Evolutionary conservation across 352 stramenopile genomes (phyloP), one percentile per base, ranked within the genome.

Genomic region (Phytophthora litchii): DNA sequence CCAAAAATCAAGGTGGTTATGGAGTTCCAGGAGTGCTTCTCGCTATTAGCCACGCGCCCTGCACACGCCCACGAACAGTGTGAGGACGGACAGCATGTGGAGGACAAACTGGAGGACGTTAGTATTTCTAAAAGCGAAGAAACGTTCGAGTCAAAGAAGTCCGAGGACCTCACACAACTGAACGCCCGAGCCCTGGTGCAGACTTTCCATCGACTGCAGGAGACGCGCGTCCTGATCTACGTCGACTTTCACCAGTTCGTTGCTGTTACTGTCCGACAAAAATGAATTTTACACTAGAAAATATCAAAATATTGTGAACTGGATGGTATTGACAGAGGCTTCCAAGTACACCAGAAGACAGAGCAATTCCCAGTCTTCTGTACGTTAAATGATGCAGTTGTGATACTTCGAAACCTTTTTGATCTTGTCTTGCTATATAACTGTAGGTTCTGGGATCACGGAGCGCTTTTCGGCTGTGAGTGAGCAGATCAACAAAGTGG

Each of bases 161-260:
- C 16, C 0, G 27, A 54, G 2, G 41, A 61, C n/a, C 44, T 75
- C 12, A 37, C 29, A 19, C 8, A 48, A 12, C 35, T 64, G 17
- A 65, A 40, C n/a, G 8, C 37, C 17, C 31, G 31, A 29, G 65
- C 44, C 23, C 61, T 94, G 7, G 54, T 73, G 4, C 59, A 70
- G 41, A 46, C 51, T 8, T 90, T 94, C 56, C 69, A 81, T 23
- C 46, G 47, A 8, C 67, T 86, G 10, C 85, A 94, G 57, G 80
- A 86, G 55, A 70, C 50, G 27, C 83, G 85, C 25, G 85, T 91
- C 25, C 70, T 77, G 21, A 87, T 92, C 46, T 92, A 92, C 75
- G 56, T 47, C 20, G 72, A 81, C 3, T 94, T 94, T 36, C 66
- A 77, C 17, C 59, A 76, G 71, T 88, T 32, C n/a, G 71, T 60